Base-by-base conservation (phyloP, 352 stramenopile genomes). In the Lagenidium sp. region DNA sequence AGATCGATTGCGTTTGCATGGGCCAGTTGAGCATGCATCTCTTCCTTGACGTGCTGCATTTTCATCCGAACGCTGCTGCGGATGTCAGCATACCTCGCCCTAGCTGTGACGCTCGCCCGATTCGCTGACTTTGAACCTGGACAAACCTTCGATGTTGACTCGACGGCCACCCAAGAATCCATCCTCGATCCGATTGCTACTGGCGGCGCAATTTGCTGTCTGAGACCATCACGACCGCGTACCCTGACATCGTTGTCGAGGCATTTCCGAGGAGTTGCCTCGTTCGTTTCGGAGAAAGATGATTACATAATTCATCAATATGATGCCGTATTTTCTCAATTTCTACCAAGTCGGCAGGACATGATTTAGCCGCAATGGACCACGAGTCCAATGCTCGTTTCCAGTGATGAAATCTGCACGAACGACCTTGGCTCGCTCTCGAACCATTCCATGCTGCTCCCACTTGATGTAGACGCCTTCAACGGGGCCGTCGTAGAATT, bases 381-480 rank as follows among this genome's bases (percentile, higher is more conserved):
- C 63, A 1, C 58, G 48, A 12, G 58, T 78, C 75, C 75, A 87
- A 57, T 82, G 68, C 29, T 72, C 69, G 48, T 80, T 78, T 7
- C 75, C 75, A 3, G 47, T 47, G 16, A 87, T 54, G 42, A 87
- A 87, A 59, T 87, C 62, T 13, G 53, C 63, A 18, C 75, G 71
- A 22, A 85, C 72, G 41, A 87, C 50, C 46, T 87, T 87, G 26
- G 59, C 62, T 20, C 70, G 63, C 22, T 79, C 65, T 31, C 56
- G 57, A 26, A 87, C 63, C 23, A 40, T 43, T 8, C 61, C 64
- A 5, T 50, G 44, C 4, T 44, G 36, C 32, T 82, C 68, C 68
- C 68, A 85, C 24, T 77, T 85, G 38, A 82, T 36, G 44, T 79
- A 79, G 4, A 82, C 21, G 11, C 72, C 68, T 38, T 82, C 72